Evolutionary conservation across 2,329 filamentous ascomycete species (phyloP), one percentile per base, ranked within the genome.

Genomic region (Ophioceras dolichostomum): DNA sequence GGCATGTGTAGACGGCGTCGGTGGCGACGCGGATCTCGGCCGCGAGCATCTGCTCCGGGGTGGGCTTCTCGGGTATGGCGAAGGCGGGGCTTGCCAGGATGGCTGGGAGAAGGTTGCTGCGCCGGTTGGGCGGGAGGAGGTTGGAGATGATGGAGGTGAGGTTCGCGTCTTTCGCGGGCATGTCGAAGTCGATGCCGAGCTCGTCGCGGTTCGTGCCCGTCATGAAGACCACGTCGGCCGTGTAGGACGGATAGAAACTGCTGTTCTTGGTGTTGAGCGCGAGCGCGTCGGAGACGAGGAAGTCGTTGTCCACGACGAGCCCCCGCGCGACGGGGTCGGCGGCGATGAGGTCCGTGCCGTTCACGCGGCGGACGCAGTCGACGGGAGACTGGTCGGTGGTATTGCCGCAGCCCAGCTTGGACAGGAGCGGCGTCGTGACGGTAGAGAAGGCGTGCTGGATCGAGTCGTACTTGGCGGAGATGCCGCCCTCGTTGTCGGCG

Each of bases 191-290:
- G 30, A 52, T 44, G 33, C 49, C 49, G 13, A 42, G 34, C 39
- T 54, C 52, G 45, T 55, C 51, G 20, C 60, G 53, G 47, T 56
- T 61, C 31, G 50, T 46, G 43, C 59, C 60, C 5, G 55, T 50
- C 43, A 62, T 49, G 31, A 60, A 47, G 13, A 49, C 46, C 9
- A 62, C 49, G 37, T 48, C 43, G 16, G 45, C 34, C 2, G 48
- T 40, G 29, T 42, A 42, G 22, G 45, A 45, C 17, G 48, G 41
- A n/a, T n/a, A n/a, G n/a, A n/a, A n/a, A 10, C 14, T 14, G 30
- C 18, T 14, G 31, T 8, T 29, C 29, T 21, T 44, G 1, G 44
- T 39, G 42, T 54, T 52, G 38, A 58, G 45, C n/a, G 48, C 34
- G 2, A 57, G 49, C 30, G 44, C 42, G 24, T 40, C 44, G 16